Percentiles rank a stretch among this genome's conserved stretches.
These are phyloP conservation scores for Podila epicladia DNA, from an alignment of 192 early-diverging fungal genomes.

Conservation along the genomic window DNA sequence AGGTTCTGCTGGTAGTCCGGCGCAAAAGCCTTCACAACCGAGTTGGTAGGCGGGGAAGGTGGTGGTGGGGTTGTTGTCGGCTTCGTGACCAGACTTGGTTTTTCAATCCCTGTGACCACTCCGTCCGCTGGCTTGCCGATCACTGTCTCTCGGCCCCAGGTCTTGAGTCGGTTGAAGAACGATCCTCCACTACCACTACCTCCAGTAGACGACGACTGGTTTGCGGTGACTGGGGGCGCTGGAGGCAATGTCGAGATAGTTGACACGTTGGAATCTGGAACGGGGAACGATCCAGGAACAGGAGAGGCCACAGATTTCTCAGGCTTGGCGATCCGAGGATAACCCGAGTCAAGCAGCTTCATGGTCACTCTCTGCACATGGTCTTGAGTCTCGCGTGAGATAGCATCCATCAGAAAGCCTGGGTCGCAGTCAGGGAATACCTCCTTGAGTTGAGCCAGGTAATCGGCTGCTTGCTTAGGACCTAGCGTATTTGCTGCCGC, in stretches of 20 bases:
- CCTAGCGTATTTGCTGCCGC: conserved; percentile 11
- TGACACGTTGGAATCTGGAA: conserved; percentile 16
- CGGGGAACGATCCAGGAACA: conserved; percentile 29
- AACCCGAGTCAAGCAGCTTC: conserved; percentile 64
- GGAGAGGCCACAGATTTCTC: not conserved
- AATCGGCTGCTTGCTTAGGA: conserved; percentile 23
- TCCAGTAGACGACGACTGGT: not conserved
- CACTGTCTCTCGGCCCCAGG: conserved; percentile 22
- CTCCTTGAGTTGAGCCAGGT: conserved; percentile 51
- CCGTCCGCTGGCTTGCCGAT: conserved; percentile 21
- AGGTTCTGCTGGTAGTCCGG: conserved; percentile 43
- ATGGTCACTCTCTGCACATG: conserved; percentile 67
- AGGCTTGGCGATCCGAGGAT: conserved; percentile 52
- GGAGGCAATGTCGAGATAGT: conserved; percentile 39
- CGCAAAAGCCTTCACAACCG: conserved; percentile 33
- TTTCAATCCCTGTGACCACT: conserved; percentile 15
- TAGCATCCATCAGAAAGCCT: conserved; percentile 58
- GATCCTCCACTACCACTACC: conserved; percentile 15
- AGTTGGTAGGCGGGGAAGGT: conserved; percentile 14
- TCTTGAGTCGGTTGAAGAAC: conserved; percentile 38
- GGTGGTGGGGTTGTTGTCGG: not conserved
- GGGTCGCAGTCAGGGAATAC: conserved; percentile 77
- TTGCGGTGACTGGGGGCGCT: not conserved
- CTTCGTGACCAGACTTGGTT: conserved; percentile 2
- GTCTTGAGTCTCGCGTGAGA: conserved; percentile 60